phyloP scores from a whole-genome alignment of 495 filamentous ascomycete genomes.

The Penicillium roqueforti region DNA sequence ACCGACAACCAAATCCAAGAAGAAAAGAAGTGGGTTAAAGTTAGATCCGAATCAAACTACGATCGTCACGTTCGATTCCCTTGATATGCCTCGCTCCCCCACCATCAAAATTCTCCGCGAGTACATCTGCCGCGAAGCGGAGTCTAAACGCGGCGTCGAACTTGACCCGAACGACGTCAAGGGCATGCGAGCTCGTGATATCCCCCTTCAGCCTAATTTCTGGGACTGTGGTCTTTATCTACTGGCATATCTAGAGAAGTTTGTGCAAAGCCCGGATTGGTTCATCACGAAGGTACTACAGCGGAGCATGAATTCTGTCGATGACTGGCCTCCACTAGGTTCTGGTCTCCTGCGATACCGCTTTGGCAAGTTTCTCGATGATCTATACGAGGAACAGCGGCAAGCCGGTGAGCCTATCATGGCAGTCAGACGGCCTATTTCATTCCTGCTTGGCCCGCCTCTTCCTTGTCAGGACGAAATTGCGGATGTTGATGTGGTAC shows the following conservation, averaged over 20 bases:
- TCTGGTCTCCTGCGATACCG: constrained; percentile 49
- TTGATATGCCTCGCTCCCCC: constrained; percentile 56
- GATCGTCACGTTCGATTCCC: constrained; percentile 88
- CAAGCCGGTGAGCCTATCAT: constrained; percentile 22
- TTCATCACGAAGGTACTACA: constrained; percentile 58
- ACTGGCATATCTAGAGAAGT: constrained; percentile 76
- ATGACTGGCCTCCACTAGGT: constrained; percentile 53
- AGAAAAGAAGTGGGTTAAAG: constrained; percentile 22
- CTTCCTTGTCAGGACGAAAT: background rate
- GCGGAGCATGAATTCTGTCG: constrained; percentile 39
- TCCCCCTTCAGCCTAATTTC: constrained; percentile 78
- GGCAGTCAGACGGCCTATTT: constrained; percentile 33
- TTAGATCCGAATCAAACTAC: constrained; percentile 45
- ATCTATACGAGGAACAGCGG: constrained; percentile 47
- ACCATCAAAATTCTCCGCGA: constrained; percentile 65
- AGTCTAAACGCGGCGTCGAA: constrained; percentile 60
- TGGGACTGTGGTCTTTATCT: constrained; percentile 89
- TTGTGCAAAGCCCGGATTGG: constrained; percentile 61
- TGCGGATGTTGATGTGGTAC: background rate
- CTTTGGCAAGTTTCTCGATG: constrained; percentile 50
- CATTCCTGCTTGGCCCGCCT: constrained; percentile 31
- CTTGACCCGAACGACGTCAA: constrained; percentile 48
- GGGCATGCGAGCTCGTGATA: constrained; percentile 63
- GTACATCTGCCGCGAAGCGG: constrained; percentile 71
- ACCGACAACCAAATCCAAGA: constrained; percentile 24